Evolutionary conservation across 2,329 filamentous ascomycete genomes (phyloP).

Genomic region (Colletotrichum magnum): DNA sequence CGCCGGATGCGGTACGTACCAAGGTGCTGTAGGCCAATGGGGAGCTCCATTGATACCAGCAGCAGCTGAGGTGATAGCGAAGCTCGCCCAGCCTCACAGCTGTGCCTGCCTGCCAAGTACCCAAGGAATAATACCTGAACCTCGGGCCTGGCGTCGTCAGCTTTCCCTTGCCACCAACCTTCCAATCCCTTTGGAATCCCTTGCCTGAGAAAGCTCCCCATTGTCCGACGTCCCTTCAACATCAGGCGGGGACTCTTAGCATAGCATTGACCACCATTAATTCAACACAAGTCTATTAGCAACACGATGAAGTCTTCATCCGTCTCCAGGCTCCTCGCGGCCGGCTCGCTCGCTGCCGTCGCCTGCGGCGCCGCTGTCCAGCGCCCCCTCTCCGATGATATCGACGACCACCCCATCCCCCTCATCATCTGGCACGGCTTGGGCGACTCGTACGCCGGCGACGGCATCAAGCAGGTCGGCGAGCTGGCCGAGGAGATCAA

Average conservation of each 20-base stretch:
- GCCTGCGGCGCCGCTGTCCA: conserved; percentile 39
- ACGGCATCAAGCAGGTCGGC: conserved; percentile 80
- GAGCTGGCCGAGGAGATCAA: conserved; percentile 79
- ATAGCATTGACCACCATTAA: not conserved
- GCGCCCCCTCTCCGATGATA: conserved; percentile 47
- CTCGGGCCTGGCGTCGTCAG: conserved; percentile 42
- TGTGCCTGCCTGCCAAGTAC: conserved; percentile 41
- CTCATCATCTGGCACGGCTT: conserved; percentile 94
- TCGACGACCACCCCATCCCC: conserved; percentile 80
- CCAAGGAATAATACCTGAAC: not conserved
- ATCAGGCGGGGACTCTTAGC: not conserved
- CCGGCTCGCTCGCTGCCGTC: conserved; percentile 44
- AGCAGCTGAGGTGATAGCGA: conserved; percentile 7
- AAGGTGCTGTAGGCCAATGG: conserved; percentile 33
- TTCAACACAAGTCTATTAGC: conserved; percentile 24
- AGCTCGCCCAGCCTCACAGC: conserved; percentile 45
- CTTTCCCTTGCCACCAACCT: conserved; percentile 43
- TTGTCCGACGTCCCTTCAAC: conserved; percentile 13
- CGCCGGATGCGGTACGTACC: conserved; percentile 14
- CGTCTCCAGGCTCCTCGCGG: conserved; percentile 50
- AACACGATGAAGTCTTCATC: conserved; percentile 50
- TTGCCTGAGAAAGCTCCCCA: not conserved
- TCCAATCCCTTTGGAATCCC: conserved; percentile 20
- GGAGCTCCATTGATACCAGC: conserved; percentile 33
- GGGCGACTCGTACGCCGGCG: conserved; percentile 80